Conservation (phyloP, 2,329 filamentous ascomycete species). For the Fusarium sp. region DNA sequence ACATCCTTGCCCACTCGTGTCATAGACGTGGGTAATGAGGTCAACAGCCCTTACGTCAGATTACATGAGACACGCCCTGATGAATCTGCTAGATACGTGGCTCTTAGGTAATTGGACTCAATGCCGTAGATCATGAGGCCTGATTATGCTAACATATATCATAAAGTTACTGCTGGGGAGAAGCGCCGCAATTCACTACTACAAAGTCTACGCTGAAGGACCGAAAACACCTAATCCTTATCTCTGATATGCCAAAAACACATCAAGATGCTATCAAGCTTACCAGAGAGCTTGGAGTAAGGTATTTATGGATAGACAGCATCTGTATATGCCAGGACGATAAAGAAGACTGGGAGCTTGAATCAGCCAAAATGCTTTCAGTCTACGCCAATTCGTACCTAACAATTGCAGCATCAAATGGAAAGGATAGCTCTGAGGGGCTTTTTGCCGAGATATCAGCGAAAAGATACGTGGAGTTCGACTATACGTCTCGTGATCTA, state of each 20-base stretch:
- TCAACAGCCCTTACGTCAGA: background rate
- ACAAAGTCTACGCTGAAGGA: constrained; percentile 8
- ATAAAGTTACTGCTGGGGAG: constrained; percentile 8
- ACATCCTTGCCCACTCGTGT: background rate
- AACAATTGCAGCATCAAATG: background rate
- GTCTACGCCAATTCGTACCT: background rate
- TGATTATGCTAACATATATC: background rate
- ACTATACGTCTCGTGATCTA: background rate
- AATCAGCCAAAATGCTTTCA: background rate
- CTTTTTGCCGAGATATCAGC: background rate
- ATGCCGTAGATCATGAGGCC: no score
- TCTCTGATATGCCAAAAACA: background rate
- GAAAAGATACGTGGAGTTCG: background rate
- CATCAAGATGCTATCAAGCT: background rate
- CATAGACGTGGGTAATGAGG: background rate
- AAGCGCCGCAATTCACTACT: background rate
- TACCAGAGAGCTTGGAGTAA: rapidly evolving
- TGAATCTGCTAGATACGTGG: background rate
- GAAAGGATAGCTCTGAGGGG: background rate
- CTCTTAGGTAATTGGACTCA: constrained; percentile 4
- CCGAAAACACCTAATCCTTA: background rate
- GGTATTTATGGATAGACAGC: constrained; percentile 15
- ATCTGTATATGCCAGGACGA: constrained; percentile 13
- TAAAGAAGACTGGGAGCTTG: constrained; percentile 1
- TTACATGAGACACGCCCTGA: background rate